A percentile compares a stretch with the other conserved stretches of the same genome.
phyloP scores from a whole-genome alignment of 495 filamentous ascomycete species.

The Penicillium antarcticum region DNA sequence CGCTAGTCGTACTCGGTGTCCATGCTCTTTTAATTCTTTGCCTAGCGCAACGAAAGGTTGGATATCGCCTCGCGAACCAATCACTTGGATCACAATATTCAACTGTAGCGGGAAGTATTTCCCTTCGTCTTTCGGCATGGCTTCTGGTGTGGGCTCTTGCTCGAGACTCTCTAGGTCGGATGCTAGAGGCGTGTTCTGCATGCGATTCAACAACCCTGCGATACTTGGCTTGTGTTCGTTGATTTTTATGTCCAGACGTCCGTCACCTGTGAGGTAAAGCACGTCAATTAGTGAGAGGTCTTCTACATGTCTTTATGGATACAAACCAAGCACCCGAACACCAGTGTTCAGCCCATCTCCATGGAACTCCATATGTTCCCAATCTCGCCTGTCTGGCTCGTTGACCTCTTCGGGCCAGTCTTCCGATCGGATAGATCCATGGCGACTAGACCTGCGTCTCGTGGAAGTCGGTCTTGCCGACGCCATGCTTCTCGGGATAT shows the following conservation, averaged over 20 bases:
- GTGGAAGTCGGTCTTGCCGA: slow-evolving; percentile 3
- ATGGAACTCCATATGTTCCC: slow-evolving; percentile 7
- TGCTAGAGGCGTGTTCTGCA: slow-evolving; percentile 6
- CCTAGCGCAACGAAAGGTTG: slow-evolving; percentile 74
- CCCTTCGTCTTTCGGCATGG: slow-evolving; percentile 48
- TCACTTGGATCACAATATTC: slow-evolving; percentile 79
- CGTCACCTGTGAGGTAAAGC: slow-evolving; percentile 16
- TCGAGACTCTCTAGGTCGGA: slow-evolving; percentile 12
- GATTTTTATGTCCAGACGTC: slow-evolving; percentile 25
- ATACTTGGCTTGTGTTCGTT: slow-evolving; percentile 21
- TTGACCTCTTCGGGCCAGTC: slow-evolving; percentile 15
- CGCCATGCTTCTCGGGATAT: slow-evolving; percentile 19
- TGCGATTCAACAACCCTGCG: slow-evolving; percentile 17
- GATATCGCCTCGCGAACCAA: slow-evolving; percentile 77
- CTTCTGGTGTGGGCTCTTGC: neutral
- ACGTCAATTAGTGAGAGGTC: neutral
- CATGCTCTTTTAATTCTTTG: slow-evolving; percentile 60
- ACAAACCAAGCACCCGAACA: slow-evolving; percentile 20
- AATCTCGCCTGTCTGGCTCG: neutral
- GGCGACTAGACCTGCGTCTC: neutral
- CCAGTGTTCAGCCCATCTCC: slow-evolving; percentile 25
- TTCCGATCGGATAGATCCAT: slow-evolving; percentile 6
- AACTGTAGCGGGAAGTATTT: slow-evolving; percentile 55
- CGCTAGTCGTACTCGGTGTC: slow-evolving; percentile 74
- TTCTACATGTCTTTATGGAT: neutral